Evolutionary conservation across 2,329 filamentous ascomycete species (phyloP).

Genomic region (Leptosphaerulina australis): DNA sequence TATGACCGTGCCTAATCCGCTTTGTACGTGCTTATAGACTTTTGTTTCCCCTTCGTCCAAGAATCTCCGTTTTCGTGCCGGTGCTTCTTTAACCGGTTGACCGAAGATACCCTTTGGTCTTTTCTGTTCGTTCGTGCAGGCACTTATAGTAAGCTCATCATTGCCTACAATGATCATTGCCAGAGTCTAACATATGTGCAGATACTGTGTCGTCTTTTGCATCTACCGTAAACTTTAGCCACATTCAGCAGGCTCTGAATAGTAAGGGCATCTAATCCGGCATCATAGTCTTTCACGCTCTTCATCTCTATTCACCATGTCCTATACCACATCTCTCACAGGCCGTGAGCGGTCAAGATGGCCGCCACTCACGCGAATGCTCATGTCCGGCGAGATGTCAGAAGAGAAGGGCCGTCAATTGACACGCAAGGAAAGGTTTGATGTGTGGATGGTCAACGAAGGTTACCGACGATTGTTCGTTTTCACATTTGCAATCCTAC

Average conservation of each 20-base stretch:
- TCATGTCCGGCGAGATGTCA: slow-evolving; percentile 82
- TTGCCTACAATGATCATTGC: slow-evolving; percentile 14
- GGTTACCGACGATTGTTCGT: slow-evolving; percentile 84
- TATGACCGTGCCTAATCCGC: slow-evolving; percentile 21
- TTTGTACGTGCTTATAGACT: slow-evolving; percentile 46
- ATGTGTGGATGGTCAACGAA: slow-evolving; percentile 89
- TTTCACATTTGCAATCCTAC: slow-evolving; percentile 73
- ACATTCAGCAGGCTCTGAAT: slow-evolving; percentile 51
- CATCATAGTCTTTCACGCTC: slow-evolving; percentile 18
- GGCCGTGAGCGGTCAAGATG: slow-evolving; percentile 74
- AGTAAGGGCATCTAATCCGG: slow-evolving; percentile 35
- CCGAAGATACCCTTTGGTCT: slow-evolving; percentile 30
- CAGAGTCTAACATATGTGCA: slow-evolving; percentile 28
- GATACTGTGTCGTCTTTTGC: slow-evolving; percentile 45
- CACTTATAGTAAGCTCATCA: slow-evolving; percentile 45
- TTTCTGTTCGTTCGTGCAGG: slow-evolving; percentile 49
- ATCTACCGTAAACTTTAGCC: slow-evolving; percentile 33
- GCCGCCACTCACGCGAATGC: slow-evolving; percentile 80
- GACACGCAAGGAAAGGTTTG: slow-evolving; percentile 72
- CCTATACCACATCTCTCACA: slow-evolving; percentile 41
- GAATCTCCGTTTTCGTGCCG: slow-evolving; percentile 47
- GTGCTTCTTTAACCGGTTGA: slow-evolving; percentile 48
- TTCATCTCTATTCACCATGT: slow-evolving; percentile 33
- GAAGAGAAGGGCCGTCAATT: slow-evolving; percentile 73
- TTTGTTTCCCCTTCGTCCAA: slow-evolving; percentile 45